These are phyloP conservation scores for Mortierella polycephala DNA, from an alignment of 371 early-diverging fungal species.

Conservation along the genomic window DNA sequence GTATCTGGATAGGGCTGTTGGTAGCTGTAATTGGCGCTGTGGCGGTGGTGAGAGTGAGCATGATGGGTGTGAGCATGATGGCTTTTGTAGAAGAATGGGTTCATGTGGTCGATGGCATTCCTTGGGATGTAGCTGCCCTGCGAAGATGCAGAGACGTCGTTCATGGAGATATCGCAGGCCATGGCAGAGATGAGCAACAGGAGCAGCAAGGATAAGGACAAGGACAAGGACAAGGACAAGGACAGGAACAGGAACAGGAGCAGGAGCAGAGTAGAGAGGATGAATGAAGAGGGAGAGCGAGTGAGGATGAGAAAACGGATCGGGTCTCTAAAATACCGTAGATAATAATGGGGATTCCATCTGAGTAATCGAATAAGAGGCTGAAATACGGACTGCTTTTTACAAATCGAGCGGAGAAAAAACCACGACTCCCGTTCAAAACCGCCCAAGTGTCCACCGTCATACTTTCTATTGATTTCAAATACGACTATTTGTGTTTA, in stretches of 20 bases:
- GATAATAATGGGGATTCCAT: too few relatives aligned
- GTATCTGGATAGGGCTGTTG: not conserved
- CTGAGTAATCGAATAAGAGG: too few relatives aligned
- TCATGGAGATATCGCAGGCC: slow-evolving; percentile 17
- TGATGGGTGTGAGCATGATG: slow-evolving; percentile 15
- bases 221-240: too few relatives aligned
- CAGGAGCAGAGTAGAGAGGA: not conserved
- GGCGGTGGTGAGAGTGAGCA: slow-evolving; percentile 5
- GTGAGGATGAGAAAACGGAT: too few relatives aligned
- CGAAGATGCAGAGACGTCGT: slow-evolving; percentile 1
- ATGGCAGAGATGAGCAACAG: not conserved
- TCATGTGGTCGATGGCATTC: slow-evolving; percentile 29
- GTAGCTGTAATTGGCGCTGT: not conserved
- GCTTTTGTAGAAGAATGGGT: slow-evolving; percentile 29
- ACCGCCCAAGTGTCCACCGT: too few relatives aligned
- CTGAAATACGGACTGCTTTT: too few relatives aligned
- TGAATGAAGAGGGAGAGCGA: not conserved
- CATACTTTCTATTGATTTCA: too few relatives aligned
- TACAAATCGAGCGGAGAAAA: too few relatives aligned
- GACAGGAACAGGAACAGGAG: not conserved
- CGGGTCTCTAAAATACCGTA: too few relatives aligned
- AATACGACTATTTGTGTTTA: too few relatives aligned
- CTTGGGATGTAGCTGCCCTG: slow-evolving; percentile 23
- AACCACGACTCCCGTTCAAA: too few relatives aligned
- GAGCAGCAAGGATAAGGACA: not conserved